Evolutionary conservation across 139 green algal genomes (phyloP).

Genomic region (Pycnococcus provasolii): DNA sequence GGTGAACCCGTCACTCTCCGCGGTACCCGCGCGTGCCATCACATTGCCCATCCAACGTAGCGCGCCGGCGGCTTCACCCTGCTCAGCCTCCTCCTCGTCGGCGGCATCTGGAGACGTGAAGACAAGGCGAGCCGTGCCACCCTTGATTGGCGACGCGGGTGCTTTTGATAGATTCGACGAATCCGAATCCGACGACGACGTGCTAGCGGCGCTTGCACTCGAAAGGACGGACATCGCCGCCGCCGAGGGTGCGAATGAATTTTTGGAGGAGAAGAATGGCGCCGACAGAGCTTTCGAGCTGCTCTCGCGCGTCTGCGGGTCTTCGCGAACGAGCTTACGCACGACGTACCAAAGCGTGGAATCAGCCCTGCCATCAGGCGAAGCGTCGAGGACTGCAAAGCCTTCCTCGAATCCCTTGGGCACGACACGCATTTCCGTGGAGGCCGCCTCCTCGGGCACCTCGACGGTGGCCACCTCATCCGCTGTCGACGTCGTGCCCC

Average conservation of each 20-base stretch:
- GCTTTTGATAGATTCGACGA: conserved; percentile 20
- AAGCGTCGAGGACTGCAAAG: conserved; percentile 57
- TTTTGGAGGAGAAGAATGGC: conserved; percentile 1
- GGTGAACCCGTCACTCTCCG: conserved; percentile 43
- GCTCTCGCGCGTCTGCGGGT: neutral
- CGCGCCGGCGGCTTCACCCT: neutral
- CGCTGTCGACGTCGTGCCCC: neutral
- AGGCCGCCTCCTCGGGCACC: conserved; percentile 20
- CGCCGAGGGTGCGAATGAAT: neutral
- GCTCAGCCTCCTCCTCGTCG: conserved; percentile 18
- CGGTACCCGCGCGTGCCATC: conserved; percentile 36
- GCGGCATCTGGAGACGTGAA: conserved; percentile 2
- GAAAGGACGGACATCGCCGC: neutral
- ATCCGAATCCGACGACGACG: conserved; percentile 14
- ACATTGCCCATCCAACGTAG: conserved; percentile 12
- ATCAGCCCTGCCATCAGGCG: conserved; percentile 19
- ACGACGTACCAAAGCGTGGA: conserved; percentile 59
- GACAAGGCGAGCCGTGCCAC: conserved; percentile 2
- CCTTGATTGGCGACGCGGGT: conserved; percentile 17
- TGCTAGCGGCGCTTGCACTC: neutral
- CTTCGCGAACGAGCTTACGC: conserved; percentile 10
- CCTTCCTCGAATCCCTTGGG: conserved; percentile 47
- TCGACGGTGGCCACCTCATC: conserved; percentile 22
- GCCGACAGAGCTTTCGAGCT: neutral
- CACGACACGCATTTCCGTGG: no score